Base-by-base conservation (phyloP, 2,329 filamentous ascomycete genomes). In the Xylariaceae sp. region DNA sequence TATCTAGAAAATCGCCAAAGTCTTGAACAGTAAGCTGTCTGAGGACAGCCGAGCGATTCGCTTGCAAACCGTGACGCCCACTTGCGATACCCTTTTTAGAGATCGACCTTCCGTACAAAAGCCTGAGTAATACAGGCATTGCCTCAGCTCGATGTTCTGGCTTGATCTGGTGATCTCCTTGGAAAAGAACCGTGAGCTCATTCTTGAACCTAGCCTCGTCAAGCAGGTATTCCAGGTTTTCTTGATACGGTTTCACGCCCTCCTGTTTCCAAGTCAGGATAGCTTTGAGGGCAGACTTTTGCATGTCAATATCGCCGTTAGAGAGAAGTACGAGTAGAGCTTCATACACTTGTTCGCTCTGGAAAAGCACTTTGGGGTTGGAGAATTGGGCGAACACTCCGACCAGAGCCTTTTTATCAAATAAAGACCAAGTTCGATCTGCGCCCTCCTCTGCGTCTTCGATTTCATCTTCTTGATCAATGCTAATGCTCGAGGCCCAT, bases 141-240 rank as follows among this genome's bases (percentile, higher is more conserved):
- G 96, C 67, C 37, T 82, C 79, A 3, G 71, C 60, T 7, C 86
- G 81, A 60, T 98, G 89, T 40, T 85, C 80, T 6, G 82, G 71
- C 54, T 84, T 82, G 53, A 96, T 85, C 44, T 83, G 68, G 46
- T 82, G 82, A 16, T 87, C 83, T 14, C 85, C 79, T 59, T 89
- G 85, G 42, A 98, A 77, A 53, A 98, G 86, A 4, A 93, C 82
- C 1, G 89, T 85, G n/a, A 98, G 76, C 63, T 97, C 92, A 59
- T 97, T 93, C 60, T 90, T 88, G 68, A 97, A 95, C 39, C 88
- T 80, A 20, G 87, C 83, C 52, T 97, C 93, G 55, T 98, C 93
- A 7, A 97, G 77, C 2, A 98, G 74, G 56, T 89, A 91, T 50
- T 89, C 77, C 20, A 98, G 68, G 55, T 91, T 88, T 55, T 96